Evolutionary conservation across 352 stramenopile species (phyloP), one percentile per base, ranked within the genome.

Genomic region (Phytophthora fragariaefolia): DNA sequence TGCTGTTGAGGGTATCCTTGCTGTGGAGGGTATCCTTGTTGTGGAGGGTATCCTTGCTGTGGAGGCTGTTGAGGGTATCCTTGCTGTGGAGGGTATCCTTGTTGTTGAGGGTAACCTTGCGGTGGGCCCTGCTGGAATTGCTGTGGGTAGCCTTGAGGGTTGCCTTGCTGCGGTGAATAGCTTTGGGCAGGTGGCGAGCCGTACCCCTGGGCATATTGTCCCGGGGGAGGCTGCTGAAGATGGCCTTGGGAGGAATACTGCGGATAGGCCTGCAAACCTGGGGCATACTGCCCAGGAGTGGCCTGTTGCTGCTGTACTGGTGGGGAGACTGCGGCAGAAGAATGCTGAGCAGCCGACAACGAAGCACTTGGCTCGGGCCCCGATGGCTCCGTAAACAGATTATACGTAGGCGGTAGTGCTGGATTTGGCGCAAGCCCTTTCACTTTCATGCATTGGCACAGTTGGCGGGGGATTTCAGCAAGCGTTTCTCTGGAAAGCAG

Each of bases 361-460:
- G 71, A 56, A 0, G 54, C 42, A 51, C 42, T 55, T 22, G 51
- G 32, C 23, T 40, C 26, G 1, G 65, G 52, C 18, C 60, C 61
- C 28, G 58, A 76, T 27, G 78, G 74, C 59, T 83, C 76, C 0
- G 63, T 62, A 51, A 90, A 85, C 22, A 67, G 45, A 52, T 86
- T 71, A 66, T 72, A 90, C 10, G 76, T 82, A 12, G 81, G 76
- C 50, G 74, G 56, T 3, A 90, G 58, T 3, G 77, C 53, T 49
- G 75, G 70, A 34, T 88, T 87, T 8, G 87, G 80, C 32, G 56
- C 63, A 30, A 92, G 72, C 6, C 83, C 73, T 8, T 82, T 76
- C 57, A 84, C 79, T 62, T 82, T 81, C 83, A 96, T 92, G 73
- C 89, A 93, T 58, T 90, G 73, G 53, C 83, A 85, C 28, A 96